These are phyloP conservation scores for Phylloporus sp. DNA, from an alignment of 768 basidiomycete genomes.

Conservation along the genomic window DNA sequence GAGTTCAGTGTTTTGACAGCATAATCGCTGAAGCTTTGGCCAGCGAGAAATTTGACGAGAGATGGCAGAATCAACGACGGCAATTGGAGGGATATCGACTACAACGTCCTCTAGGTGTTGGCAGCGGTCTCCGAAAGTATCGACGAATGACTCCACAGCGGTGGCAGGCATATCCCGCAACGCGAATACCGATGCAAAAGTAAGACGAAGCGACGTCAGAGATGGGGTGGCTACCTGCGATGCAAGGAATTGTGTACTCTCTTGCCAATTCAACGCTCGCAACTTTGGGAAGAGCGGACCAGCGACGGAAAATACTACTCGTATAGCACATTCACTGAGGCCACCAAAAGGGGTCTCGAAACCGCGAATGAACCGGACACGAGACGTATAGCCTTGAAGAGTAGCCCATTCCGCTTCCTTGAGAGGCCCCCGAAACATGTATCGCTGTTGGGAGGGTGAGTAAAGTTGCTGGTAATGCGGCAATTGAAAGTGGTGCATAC, in stretches of 20 bases:
- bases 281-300: background rate
- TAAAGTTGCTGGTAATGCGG: background rate
- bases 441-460: background rate
- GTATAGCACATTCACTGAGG: background rate
- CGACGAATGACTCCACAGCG: too few relatives aligned
- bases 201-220: background rate
- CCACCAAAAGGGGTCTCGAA: rapidly evolving
- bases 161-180: too few relatives aligned
- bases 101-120: background rate
- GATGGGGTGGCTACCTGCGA: background rate
- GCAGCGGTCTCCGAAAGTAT: background rate
- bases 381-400: background rate
- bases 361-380: background rate
- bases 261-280: background rate
- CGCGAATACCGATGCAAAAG: too few relatives aligned
- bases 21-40: background rate
- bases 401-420: background rate
- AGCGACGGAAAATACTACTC: background rate
- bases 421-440: background rate
- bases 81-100: background rate
- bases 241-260: too few relatives aligned
- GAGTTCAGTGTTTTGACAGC: background rate
- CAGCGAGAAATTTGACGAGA: background rate
- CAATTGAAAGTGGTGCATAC: background rate
- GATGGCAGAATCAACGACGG: too few relatives aligned